Evolutionary conservation across 306 rosid genomes (phyloP), one percentile per base, ranked within the genome.

Genomic region (Gastrolobium villosum): DNA sequence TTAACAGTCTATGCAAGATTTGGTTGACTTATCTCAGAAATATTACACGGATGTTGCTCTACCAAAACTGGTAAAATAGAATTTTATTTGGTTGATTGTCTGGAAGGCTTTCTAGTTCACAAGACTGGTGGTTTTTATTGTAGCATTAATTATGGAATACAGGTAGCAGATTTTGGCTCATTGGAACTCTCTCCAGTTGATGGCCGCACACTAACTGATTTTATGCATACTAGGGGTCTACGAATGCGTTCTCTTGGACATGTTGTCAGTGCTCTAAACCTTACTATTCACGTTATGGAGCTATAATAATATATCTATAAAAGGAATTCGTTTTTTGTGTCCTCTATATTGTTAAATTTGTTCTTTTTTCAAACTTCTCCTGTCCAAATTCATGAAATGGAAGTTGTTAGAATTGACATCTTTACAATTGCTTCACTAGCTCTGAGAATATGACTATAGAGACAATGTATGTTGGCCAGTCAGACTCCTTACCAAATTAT

Each of bases 141-240:
- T 70, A 63, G 31, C 79, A 65, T 68, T 79, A 66, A 48, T 80
- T 67, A 13, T 86, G 52, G 59, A 68, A 82, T 85, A 57, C 93
- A 95, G 99, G 99, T 95, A 64, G 97, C 99, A 66, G 99, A 95
- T 88, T 95, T 95, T 87, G 97, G 98, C 81, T 95, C 99, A 5
- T 85, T 95, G 84, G 99, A 95, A 75, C 97, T 95, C 69, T 93
- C 99, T 44, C 99, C 99, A 30, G 99, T 95, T 85, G 99, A 95
- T 88, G 99, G 99, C 40, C 94, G 98, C 65, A 95, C 99, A 36
- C 87, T 95, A 57, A 95, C 99, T 77, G 99, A 95, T 85, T 95
- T 95, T 88, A 95, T 95, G 99, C 99, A 95, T 81, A 91, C 97
- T 26, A 88, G 99, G 86, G 99, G 99, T 81, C 91, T 95, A 61